Percentiles rank a stretch among this genome's conserved stretches.
phyloP scores from a whole-genome alignment of 2,329 filamentous ascomycete genomes.

The Macroventuria anomochaeta region DNA sequence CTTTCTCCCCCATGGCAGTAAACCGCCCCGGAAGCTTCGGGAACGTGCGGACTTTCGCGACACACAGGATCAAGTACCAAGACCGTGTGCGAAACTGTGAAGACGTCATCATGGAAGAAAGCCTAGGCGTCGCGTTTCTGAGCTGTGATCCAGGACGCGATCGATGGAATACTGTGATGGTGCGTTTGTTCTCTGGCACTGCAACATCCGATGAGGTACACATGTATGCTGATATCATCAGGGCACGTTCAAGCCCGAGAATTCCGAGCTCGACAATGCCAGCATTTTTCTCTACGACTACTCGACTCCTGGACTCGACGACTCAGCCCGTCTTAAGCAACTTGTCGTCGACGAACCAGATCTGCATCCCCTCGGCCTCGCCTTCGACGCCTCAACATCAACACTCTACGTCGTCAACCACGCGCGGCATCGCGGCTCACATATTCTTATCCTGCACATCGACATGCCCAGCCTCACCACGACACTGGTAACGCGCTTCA shows the following conservation, averaged over 20 bases:
- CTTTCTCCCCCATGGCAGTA: slow-evolving; percentile 22
- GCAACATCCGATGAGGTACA: neutral
- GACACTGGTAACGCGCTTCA: slow-evolving; percentile 39
- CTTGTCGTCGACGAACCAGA: slow-evolving; percentile 34
- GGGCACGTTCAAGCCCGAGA: slow-evolving; percentile 40
- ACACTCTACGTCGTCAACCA: slow-evolving; percentile 53
- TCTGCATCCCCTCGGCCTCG: slow-evolving; percentile 54
- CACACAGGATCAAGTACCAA: slow-evolving; percentile 43
- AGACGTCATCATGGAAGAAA: slow-evolving; percentile 50
- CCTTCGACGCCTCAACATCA: slow-evolving; percentile 42
- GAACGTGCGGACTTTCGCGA: slow-evolving; percentile 31
- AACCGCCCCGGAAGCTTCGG: slow-evolving; percentile 33
- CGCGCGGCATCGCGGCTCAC: slow-evolving; percentile 37
- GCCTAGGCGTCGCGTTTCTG: slow-evolving; percentile 46
- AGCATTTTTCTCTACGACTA: slow-evolving; percentile 52
- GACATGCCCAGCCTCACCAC: slow-evolving; percentile 30
- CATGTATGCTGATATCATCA: slow-evolving; percentile 6
- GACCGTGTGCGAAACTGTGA: slow-evolving; percentile 53
- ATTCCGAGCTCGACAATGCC: slow-evolving; percentile 26
- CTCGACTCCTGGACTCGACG: slow-evolving; percentile 25
- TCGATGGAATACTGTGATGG: slow-evolving; percentile 56
- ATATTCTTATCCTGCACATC: slow-evolving; percentile 44
- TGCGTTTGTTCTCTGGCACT: slow-evolving; percentile 21
- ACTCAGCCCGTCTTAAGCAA: slow-evolving; percentile 28
- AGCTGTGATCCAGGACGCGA: slow-evolving; percentile 54